A percentile compares a stretch with the other conserved stretches of the same genome.
Conservation (phyloP, 1,284 basidiomycete genomes). For the Takashimella tepidaria region DNA sequence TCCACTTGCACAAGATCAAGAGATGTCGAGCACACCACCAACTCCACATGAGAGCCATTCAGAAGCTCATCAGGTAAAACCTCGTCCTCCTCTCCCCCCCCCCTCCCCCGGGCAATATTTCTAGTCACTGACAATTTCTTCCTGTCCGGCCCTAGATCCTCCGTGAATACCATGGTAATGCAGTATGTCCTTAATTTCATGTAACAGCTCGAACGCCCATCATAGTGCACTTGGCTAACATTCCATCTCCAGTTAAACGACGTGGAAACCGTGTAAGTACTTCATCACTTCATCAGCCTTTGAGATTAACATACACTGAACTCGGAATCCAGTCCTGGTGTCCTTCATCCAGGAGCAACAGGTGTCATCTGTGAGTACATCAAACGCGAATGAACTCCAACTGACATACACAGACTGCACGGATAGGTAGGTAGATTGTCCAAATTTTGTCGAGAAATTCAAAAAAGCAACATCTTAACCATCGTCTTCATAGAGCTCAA, state of each 20-base stretch:
- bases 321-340: constrained; percentile 37
- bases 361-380: constrained; percentile 55
- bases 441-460: too few species aligned
- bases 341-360: constrained; percentile 51
- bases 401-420: too few species aligned
- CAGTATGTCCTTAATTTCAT: constrained; percentile 2
- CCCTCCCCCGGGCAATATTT: too few species aligned
- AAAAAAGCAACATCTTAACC: neutral
- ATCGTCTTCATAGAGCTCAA: constrained; percentile 10
- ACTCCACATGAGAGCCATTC: constrained; percentile 60
- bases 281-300: constrained; percentile 59
- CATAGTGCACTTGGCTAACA: constrained; percentile 1
- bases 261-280: constrained; percentile 15
- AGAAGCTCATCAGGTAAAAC: constrained; percentile 71
- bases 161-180: constrained; percentile 27
- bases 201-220: neutral
- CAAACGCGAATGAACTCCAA: too few species aligned
- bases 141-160: constrained; percentile 16
- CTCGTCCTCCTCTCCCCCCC: too few species aligned
- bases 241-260: constrained; percentile 6
- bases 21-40: neutral
- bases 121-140: too few species aligned
- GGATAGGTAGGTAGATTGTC: too few species aligned
- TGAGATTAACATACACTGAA: constrained; percentile 51
- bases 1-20: too few species aligned